phyloP scores from a whole-genome alignment of 208 protist species.

The Cochliopodium minus region DNA sequence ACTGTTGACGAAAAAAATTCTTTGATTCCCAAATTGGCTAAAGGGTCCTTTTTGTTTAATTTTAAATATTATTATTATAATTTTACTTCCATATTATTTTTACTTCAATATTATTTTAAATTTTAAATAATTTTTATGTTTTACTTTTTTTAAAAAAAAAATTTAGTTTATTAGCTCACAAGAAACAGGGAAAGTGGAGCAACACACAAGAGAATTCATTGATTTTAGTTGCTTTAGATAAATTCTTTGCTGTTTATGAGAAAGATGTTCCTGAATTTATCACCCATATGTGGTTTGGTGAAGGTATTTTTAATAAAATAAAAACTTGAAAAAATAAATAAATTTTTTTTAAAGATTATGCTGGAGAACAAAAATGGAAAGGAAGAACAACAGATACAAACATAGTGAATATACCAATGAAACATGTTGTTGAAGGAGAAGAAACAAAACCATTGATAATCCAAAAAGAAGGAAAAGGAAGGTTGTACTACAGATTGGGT shows the following conservation, averaged over 20 bases:
- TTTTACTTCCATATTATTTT: no score
- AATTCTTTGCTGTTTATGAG: constrained; percentile 1
- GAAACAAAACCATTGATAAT: not conserved
- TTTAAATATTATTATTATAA: no score
- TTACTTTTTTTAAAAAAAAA: no score
- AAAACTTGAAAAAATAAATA: not conserved
- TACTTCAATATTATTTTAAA: no score
- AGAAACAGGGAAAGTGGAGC: constrained; percentile 1
- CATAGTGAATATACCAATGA: not conserved
- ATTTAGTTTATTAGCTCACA: not conserved
- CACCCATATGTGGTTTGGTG: not conserved
- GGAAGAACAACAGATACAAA: not conserved
- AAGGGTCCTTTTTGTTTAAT: no score
- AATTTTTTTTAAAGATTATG: not conserved
- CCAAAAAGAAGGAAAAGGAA: not conserved
- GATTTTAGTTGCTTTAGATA: not conserved
- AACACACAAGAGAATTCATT: constrained; percentile 3
- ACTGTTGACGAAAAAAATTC: not conserved
- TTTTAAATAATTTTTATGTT: no score
- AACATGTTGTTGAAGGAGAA: not conserved
- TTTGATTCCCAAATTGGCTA: no score
- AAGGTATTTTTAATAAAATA: no score
- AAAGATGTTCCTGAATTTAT: not conserved
- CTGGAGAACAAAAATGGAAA: not conserved
- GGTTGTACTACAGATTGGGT: constrained; percentile 3